phyloP scores from a whole-genome alignment of 768 basidiomycete genomes.

The Suillus ampliporus region DNA sequence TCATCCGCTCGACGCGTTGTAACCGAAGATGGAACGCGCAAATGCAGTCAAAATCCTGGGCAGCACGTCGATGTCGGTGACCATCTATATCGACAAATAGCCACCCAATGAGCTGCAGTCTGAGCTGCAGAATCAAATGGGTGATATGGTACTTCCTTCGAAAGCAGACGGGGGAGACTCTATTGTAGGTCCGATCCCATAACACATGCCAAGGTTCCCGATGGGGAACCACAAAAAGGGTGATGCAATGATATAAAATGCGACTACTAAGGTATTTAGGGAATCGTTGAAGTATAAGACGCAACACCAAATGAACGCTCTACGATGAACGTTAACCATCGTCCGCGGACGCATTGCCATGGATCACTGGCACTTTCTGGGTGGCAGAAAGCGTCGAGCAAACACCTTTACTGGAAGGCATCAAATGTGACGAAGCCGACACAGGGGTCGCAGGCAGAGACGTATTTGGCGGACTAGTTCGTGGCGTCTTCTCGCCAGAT shows the following conservation, averaged over 20 bases:
- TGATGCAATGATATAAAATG: background rate
- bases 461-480: conserved; percentile 19
- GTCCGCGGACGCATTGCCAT: background rate
- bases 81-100: background rate
- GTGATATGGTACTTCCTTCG: background rate
- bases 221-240: conserved; percentile 1
- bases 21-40: background rate
- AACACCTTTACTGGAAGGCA: background rate
- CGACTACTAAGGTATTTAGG: conserved; percentile 8
- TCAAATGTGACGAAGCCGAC: background rate
- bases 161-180: background rate
- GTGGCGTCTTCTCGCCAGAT: conserved; percentile 17
- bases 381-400: background rate
- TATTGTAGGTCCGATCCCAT: background rate
- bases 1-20: conserved; percentile 19
- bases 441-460: conserved; percentile 10
- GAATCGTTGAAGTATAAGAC: background rate
- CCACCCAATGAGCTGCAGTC: background rate
- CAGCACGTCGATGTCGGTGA: background rate
- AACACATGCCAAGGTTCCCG: background rate
- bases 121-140: no score
- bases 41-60: background rate
- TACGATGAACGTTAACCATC: background rate
- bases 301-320: background rate
- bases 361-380: background rate